phyloP scores from a whole-genome alignment of 805 yeast species.

The Candida suzukii region DNA sequence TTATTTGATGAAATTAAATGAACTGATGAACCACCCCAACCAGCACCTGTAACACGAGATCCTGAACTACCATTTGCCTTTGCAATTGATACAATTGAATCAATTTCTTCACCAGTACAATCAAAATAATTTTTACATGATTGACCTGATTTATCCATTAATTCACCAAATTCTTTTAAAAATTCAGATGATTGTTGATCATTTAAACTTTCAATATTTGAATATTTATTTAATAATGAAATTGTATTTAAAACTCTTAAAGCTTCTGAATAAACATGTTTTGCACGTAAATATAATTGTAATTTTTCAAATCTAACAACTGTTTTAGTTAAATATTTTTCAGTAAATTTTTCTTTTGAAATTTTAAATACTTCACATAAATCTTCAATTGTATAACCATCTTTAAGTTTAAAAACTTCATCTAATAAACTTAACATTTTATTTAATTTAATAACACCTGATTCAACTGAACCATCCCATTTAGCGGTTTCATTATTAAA shows the following conservation, averaged over 20 bases:
- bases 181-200: slow-evolving; percentile 26
- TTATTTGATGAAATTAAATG: slow-evolving; percentile 46
- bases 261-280: slow-evolving; percentile 59
- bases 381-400: slow-evolving; percentile 45
- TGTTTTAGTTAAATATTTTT: slow-evolving; percentile 39
- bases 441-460: slow-evolving; percentile 33
- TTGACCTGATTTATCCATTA: slow-evolving; percentile 54
- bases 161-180: slow-evolving; percentile 37
- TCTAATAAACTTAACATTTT: slow-evolving; percentile 39
- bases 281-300: slow-evolving; percentile 49
- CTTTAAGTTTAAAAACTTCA: slow-evolving; percentile 28
- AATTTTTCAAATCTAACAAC: slow-evolving; percentile 53
- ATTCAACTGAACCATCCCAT: slow-evolving; percentile 42
- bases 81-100: slow-evolving; percentile 48
- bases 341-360: slow-evolving; percentile 34
- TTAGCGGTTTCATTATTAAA: slow-evolving; percentile 19
- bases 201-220: slow-evolving; percentile 5
- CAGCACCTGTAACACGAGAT: slow-evolving; percentile 73
- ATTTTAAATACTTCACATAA: slow-evolving; percentile 37
- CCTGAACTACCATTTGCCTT: slow-evolving; percentile 51
- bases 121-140: slow-evolving; percentile 43
- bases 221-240: slow-evolving; percentile 26
- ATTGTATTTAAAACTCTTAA: slow-evolving; percentile 48
- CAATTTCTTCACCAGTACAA: slow-evolving; percentile 51
- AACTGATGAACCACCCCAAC: slow-evolving; percentile 73